These are phyloP conservation scores for Populus davidiana DNA, from an alignment of 345 rosid species.

Conservation along the genomic window DNA sequence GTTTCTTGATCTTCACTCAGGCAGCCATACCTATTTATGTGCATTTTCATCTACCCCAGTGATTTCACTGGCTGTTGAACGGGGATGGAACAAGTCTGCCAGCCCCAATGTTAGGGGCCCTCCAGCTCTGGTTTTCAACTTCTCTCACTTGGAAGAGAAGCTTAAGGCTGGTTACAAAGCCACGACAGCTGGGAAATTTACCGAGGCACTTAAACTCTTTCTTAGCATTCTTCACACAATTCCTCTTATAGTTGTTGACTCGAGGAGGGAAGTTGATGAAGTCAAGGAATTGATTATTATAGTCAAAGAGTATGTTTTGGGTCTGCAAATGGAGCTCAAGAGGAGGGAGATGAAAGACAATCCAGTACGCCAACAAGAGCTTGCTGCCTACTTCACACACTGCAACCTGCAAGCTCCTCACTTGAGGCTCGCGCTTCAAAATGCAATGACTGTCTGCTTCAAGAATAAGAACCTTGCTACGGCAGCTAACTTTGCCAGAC, in stretches of 20 bases:
- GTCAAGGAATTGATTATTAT: slow-evolving; percentile 77
- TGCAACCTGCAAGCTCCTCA: slow-evolving; percentile 87
- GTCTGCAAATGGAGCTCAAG: slow-evolving; percentile 75
- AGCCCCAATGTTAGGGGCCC: slow-evolving; percentile 84
- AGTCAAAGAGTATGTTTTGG: slow-evolving; percentile 82
- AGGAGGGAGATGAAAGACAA: slow-evolving; percentile 75
- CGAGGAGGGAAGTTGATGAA: slow-evolving; percentile 97
- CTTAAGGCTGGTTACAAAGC: slow-evolving; percentile 88
- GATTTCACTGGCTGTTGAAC: slow-evolving; percentile 71
- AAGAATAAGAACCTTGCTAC: slow-evolving; percentile 75
- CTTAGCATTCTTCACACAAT: slow-evolving; percentile 81
- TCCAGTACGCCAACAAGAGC: slow-evolving; percentile 81
- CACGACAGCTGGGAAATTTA: slow-evolving; percentile 73
- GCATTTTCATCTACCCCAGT: slow-evolving; percentile 80
- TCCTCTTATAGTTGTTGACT: slow-evolving; percentile 83
- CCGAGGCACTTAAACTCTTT: slow-evolving; percentile 74
- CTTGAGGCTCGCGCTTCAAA: slow-evolving; percentile 65
- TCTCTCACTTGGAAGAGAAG: slow-evolving; percentile 87
- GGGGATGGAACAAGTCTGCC: slow-evolving; percentile 75
- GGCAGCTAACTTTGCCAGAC: slow-evolving; percentile 76
- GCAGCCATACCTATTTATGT: slow-evolving; percentile 79
- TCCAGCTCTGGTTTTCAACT: slow-evolving; percentile 72
- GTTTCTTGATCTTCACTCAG: slow-evolving; percentile 70
- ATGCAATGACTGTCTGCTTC: slow-evolving; percentile 78
- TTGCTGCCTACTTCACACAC: slow-evolving; percentile 97